These are phyloP conservation scores for Neurospora tetraspora DNA, from an alignment of 495 filamentous ascomycete species.

Conservation along the genomic window DNA sequence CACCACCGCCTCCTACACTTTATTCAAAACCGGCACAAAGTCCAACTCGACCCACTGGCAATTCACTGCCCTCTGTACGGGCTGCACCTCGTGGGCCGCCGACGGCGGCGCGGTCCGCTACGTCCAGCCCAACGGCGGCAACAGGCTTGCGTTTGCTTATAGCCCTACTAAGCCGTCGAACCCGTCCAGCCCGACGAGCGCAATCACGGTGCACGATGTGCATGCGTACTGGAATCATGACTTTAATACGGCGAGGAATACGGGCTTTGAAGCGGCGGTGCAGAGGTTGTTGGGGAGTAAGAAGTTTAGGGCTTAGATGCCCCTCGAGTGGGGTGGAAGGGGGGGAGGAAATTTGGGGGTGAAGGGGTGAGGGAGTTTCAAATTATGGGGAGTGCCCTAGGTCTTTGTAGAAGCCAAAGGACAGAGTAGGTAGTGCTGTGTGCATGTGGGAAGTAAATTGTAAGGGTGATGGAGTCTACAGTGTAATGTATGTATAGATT, in stretches of 20 bases:
- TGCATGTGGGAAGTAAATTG: too few species aligned
- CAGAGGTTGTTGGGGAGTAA: constrained; percentile 1
- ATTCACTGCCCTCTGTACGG: constrained; percentile 31
- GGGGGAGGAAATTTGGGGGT: background rate
- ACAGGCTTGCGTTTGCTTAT: constrained; percentile 37
- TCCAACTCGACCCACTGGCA: constrained; percentile 38
- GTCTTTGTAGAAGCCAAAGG: background rate
- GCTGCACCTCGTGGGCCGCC: constrained; percentile 27
- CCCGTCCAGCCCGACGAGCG: constrained; percentile 20
- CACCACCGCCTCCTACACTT: constrained; percentile 18
- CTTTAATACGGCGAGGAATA: constrained; percentile 27
- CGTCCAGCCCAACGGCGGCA: constrained; percentile 21
- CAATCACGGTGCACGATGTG: constrained; percentile 28
- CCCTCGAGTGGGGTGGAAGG: background rate
- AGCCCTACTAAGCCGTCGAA: constrained; percentile 20
- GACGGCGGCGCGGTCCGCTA: constrained; percentile 9
- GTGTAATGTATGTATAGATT: too few species aligned
- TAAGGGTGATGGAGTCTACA: too few species aligned
- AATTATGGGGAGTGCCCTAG: background rate
- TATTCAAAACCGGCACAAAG: constrained; percentile 24
- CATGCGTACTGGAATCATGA: constrained; percentile 36
- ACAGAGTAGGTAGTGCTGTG: background rate
- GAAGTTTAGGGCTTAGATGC: background rate
- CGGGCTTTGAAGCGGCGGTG: constrained; percentile 25
- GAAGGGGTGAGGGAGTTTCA: background rate